A percentile compares a stretch with the other conserved stretches of the same genome.
Conservation (phyloP, 2,329 filamentous ascomycete genomes). For the Diatrype stigma region DNA sequence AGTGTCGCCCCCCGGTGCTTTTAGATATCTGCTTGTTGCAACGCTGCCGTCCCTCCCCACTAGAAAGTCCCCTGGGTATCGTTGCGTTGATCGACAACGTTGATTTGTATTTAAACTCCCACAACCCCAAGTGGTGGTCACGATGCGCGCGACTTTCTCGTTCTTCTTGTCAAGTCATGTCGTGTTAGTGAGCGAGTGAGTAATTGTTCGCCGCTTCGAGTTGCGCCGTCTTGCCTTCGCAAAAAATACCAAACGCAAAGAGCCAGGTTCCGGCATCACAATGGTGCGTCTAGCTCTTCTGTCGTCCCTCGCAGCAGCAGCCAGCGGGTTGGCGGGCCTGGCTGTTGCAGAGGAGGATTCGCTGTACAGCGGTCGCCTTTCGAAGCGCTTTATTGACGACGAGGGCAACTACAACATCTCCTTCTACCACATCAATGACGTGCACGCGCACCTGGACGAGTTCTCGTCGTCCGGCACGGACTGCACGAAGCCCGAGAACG, state of each 20-base stretch:
- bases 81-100: neutral
- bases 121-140: neutral
- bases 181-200: neutral
- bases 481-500: constrained; percentile 50
- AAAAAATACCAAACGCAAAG: neutral
- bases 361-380: constrained; percentile 43
- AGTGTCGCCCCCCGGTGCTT: too few relatives aligned
- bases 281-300: constrained; percentile 15
- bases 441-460: constrained; percentile 63
- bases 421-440: constrained; percentile 68
- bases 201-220: neutral
- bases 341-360: constrained; percentile 38
- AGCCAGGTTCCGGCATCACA: neutral
- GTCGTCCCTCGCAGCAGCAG: constrained; percentile 10
- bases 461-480: constrained; percentile 59
- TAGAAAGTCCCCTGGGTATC: too few relatives aligned
- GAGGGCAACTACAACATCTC: constrained; percentile 53
- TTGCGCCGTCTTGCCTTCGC: too few relatives aligned
- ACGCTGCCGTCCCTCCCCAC: too few relatives aligned
- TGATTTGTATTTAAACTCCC: neutral
- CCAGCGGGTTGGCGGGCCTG: constrained; percentile 6
- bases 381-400: constrained; percentile 46
- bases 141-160: neutral
- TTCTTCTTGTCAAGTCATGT: neutral
- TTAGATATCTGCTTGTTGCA: too few relatives aligned